Conservation (phyloP, 768 basidiomycete genomes). For the Suillus hirtellus region DNA sequence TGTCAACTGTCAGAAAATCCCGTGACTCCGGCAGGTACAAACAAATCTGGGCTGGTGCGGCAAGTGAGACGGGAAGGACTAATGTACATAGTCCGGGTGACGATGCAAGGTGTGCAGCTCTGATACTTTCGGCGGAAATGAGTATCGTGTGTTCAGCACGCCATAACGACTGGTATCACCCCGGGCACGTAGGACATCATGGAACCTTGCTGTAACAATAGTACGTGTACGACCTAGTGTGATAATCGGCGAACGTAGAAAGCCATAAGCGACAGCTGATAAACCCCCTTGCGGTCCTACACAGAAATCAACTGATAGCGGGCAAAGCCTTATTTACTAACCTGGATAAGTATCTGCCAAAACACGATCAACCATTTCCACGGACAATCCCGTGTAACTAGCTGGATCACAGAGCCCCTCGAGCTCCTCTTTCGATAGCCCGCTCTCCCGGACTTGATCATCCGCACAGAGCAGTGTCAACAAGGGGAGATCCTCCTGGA, state of each 20-base stretch:
- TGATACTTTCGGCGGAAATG: background rate
- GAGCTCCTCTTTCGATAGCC: conserved; percentile 29
- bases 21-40: background rate
- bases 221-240: background rate
- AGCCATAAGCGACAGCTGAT: background rate
- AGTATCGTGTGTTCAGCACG: background rate
- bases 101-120: background rate
- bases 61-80: background rate
- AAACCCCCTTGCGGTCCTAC: background rate
- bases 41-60: background rate
- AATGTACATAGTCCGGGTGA: background rate
- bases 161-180: background rate
- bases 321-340: background rate
- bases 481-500: conserved; percentile 29
- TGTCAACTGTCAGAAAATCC: background rate
- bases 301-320: background rate
- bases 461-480: conserved; percentile 34
- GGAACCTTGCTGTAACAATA: background rate
- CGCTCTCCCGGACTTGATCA: conserved; percentile 25
- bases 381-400: conserved; percentile 40
- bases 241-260: background rate
- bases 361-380: conserved; percentile 28
- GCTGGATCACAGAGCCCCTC: conserved; percentile 37
- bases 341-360: conserved; percentile 1
- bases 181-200: background rate